Base-by-base conservation (phyloP, 1,139 yeast genomes). In the Arxiozyma slooffiae region DNA sequence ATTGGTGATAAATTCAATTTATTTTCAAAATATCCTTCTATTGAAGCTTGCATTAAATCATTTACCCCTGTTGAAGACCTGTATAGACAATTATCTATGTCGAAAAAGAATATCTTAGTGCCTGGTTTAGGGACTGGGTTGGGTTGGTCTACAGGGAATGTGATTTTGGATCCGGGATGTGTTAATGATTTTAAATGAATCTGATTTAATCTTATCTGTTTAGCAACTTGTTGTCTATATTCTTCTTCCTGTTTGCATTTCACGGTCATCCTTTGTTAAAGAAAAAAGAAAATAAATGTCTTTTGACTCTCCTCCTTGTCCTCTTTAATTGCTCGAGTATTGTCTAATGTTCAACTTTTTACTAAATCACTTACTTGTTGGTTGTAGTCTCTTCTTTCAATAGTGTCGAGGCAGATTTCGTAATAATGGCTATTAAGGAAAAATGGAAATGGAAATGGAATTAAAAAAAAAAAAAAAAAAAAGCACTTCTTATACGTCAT, bases 21-120 rank as follows among this genome's bases (percentile, higher is more conserved):
- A 50, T 75, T 74, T 58, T 82, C 84, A 71, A 92, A 87, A 68
- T 85, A 92, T 46, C 82, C 73, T 60, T 86, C 94, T 58, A 92
- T 92, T 58, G 83, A 82, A 26, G 77, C 80, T 61, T 85, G 95
- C 97, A 90, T 92, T 70, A 87, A 67, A 58, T 85, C 94, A 61
- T 85, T 95, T 58, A 92, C 85, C 64, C 75, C 73, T 38, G 87
- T 79, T 1, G 88, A 79, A 56, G 89, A 72, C 49, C 78, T 76
- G 67, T 92, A 92, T 43, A 92, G 75, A 61, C 96, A 87, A 67
- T 92, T 92, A 69, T 92, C 97, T 49, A 90, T 87, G 66, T 90
- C 98, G 61, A 90, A 92, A 67, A 80, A 88, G 69, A 90, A 85
- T 44, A 87, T 83, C 30, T 55, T 63, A 34, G 57, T 40, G 47